A percentile compares a stretch with the other conserved stretches of the same genome.
These are phyloP conservation scores for Zygnema circumcarinatum DNA, from an alignment of 139 green algal species.

Conservation along the genomic window DNA sequence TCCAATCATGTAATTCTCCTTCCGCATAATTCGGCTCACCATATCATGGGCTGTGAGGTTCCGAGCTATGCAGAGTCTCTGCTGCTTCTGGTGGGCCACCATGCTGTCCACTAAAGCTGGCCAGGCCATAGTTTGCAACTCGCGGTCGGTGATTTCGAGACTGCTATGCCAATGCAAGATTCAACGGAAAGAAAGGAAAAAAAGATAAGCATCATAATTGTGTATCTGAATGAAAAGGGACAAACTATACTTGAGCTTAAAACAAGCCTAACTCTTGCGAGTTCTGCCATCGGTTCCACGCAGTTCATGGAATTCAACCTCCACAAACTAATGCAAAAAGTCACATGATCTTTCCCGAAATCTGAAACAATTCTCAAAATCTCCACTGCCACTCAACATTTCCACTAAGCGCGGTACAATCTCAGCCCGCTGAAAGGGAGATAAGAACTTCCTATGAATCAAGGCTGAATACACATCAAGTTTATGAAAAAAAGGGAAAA, in stretches of 20 bases:
- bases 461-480: too few species aligned
- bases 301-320: too few species aligned
- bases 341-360: too few species aligned
- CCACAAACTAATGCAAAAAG: too few species aligned
- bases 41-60: conserved; percentile 91
- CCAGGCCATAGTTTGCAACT: conserved; percentile 82
- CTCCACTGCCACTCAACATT: too few species aligned
- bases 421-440: too few species aligned
- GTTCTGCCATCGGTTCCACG: too few species aligned
- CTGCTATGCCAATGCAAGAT: conserved; percentile 29
- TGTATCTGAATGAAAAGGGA: neutral
- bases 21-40: conserved; percentile 90
- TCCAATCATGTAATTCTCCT: conserved; percentile 93
- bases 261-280: too few species aligned
- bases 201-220: neutral
- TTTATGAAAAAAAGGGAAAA: too few species aligned
- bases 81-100: conserved; percentile 80
- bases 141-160: conserved; percentile 62
- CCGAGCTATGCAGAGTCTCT: conserved; percentile 75
- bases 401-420: too few species aligned
- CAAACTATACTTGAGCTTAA: neutral
- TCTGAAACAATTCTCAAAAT: too few species aligned
- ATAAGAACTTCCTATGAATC: too few species aligned
- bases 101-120: conserved; percentile 82
- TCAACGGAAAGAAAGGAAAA: neutral